Evolutionary conservation across 2,329 filamentous ascomycete genomes (phyloP).

Genomic region (Rugonectria rugulosa): DNA sequence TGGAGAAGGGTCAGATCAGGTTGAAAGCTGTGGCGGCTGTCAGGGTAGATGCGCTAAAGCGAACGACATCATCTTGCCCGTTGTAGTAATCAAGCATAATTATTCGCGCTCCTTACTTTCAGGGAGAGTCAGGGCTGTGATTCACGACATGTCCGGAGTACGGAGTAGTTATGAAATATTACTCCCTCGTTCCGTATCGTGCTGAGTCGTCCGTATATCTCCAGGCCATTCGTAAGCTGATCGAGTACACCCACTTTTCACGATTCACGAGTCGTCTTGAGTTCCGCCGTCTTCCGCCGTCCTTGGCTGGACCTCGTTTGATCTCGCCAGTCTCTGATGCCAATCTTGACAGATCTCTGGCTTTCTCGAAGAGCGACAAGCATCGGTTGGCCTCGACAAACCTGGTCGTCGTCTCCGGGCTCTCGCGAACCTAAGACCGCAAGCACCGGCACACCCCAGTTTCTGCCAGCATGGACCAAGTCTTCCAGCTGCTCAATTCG

Average conservation of each 20-base stretch:
- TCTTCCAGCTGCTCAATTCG: constrained; percentile 27
- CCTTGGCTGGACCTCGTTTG: constrained; percentile 12
- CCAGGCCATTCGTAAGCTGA: background rate
- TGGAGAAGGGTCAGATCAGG: too few species aligned
- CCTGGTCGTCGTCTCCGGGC: constrained; percentile 5
- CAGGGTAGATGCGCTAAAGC: constrained; percentile 9
- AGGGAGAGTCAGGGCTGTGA: background rate
- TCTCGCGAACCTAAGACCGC: constrained; percentile 25
- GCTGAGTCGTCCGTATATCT: background rate
- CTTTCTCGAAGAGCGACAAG: constrained; percentile 6
- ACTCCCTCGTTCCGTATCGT: background rate
- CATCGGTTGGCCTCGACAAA: constrained; percentile 9
- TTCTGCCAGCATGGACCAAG: constrained; percentile 13
- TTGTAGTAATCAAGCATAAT: constrained; percentile 14
- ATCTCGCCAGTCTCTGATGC: constrained; percentile 2
- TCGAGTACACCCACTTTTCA: constrained; percentile 28
- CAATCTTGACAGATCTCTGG: constrained; percentile 19
- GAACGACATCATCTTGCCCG: constrained; percentile 10
- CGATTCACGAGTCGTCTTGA: constrained; percentile 18
- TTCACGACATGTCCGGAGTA: background rate
- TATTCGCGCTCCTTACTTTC: too few species aligned
- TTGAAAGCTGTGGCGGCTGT: constrained; percentile 16
- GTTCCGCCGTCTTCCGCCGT: constrained; percentile 13
- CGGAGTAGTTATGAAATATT: background rate
- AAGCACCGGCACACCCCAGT: constrained; percentile 24